Percentiles rank a stretch among this genome's conserved stretches.
Conservation (phyloP, 2,329 filamentous ascomycete species). For the Beauveria scarabaeidicola region DNA sequence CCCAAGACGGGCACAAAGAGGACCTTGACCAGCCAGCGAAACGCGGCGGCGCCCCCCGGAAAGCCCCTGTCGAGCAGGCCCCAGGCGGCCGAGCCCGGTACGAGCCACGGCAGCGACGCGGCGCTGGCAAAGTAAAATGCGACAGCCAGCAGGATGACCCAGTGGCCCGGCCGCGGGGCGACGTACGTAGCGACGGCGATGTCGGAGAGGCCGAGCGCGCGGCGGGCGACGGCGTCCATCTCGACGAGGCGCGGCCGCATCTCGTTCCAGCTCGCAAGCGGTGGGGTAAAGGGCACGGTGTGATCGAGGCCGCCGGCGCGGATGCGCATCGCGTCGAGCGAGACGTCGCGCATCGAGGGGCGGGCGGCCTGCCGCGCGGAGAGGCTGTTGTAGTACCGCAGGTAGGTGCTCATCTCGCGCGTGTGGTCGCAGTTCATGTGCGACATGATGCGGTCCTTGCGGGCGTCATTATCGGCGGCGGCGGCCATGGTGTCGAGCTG, state of each 20-base stretch:
- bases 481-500: neutral
- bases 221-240: slow-evolving; percentile 53
- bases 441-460: slow-evolving; percentile 41
- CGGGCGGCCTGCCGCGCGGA: slow-evolving; percentile 45
- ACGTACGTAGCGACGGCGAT: slow-evolving; percentile 33
- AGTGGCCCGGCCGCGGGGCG: slow-evolving; percentile 35
- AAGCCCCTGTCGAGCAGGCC: slow-evolving; percentile 40
- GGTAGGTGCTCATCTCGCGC: slow-evolving; percentile 65
- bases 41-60: slow-evolving; percentile 50
- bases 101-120: slow-evolving; percentile 40
- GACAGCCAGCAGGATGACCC: slow-evolving; percentile 46
- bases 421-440: slow-evolving; percentile 87
- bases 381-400: slow-evolving; percentile 61
- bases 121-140: slow-evolving; percentile 45
- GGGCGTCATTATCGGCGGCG: slow-evolving; percentile 18
- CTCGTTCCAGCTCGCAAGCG: slow-evolving; percentile 59
- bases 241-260: slow-evolving; percentile 62
- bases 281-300: slow-evolving; percentile 58
- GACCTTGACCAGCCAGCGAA: slow-evolving; percentile 48
- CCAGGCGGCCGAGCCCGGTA: slow-evolving; percentile 42
- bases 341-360: slow-evolving; percentile 30
- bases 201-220: slow-evolving; percentile 50
- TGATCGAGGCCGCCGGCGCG: slow-evolving; percentile 25
- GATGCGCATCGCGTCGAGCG: slow-evolving; percentile 13
- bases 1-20: slow-evolving; percentile 51